These are phyloP conservation scores for Apiospora malaysiana DNA, from an alignment of 2,329 filamentous ascomycete species.

Conservation along the genomic window DNA sequence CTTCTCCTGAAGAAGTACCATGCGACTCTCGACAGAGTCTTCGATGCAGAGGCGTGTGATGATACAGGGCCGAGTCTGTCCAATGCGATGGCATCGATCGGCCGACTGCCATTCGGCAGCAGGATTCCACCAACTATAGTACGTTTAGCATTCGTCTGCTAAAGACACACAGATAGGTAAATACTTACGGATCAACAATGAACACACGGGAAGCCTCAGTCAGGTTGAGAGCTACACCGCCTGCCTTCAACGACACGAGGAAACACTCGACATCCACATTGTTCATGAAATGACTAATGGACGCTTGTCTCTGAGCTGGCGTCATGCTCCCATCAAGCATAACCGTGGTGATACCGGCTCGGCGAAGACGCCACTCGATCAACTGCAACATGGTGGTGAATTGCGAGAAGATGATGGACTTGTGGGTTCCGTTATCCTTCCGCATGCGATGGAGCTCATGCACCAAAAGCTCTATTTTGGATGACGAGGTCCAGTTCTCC, in stretches of 20 bases:
- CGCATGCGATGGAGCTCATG: constrained; percentile 92
- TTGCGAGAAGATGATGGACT: constrained; percentile 97
- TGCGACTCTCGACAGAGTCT: constrained; percentile 94
- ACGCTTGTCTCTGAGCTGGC: constrained; percentile 88
- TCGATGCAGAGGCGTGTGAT: constrained; percentile 96
- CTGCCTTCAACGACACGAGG: constrained; percentile 92
- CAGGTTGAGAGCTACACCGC: constrained; percentile 92
- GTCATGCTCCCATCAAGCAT: constrained; percentile 99
- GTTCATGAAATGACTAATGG: constrained; percentile 96
- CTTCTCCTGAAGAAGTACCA: constrained; percentile 96
- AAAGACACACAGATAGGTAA: not conserved
- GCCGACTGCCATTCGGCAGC: constrained; percentile 99
- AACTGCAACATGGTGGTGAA: constrained; percentile 98
- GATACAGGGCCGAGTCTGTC: constrained; percentile 89
- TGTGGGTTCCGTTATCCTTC: constrained; percentile 90
- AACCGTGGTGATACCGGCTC: constrained; percentile 96
- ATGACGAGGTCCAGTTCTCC: constrained; percentile 98
- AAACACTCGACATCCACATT: constrained; percentile 95
- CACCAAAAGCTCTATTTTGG: constrained; percentile 95
- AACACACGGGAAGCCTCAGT: constrained; percentile 95
- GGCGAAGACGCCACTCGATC: constrained; percentile 93
- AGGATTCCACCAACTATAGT: constrained; percentile 93
- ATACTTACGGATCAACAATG: constrained; percentile 89
- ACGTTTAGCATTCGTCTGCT: not conserved
- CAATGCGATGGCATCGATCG: constrained; percentile 92